phyloP scores from a whole-genome alignment of 2,329 filamentous ascomycete genomes.

The Raffaelea albimanens region DNA sequence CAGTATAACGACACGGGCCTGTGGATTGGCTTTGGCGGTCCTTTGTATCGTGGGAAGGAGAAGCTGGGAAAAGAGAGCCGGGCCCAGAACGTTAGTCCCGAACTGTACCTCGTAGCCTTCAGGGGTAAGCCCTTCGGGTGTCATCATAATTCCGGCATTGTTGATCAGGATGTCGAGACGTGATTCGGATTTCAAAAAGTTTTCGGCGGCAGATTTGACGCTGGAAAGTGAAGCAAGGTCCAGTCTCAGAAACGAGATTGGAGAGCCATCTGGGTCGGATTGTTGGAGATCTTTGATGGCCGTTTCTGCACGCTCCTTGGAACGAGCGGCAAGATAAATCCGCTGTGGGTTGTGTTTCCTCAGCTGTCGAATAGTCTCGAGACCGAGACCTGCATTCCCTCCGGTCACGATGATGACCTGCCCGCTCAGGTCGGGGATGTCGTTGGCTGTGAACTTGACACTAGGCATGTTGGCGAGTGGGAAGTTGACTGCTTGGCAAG shows the following conservation, averaged over 20 bases:
- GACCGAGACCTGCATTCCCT: conserved; percentile 37
- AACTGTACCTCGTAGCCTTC: conserved; percentile 39
- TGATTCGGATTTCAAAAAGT: conserved; percentile 21
- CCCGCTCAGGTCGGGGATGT: conserved; percentile 27
- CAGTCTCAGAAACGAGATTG: conserved; percentile 26
- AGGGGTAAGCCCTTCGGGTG: conserved; percentile 22
- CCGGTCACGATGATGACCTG: conserved; percentile 38
- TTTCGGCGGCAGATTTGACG: conserved; percentile 28
- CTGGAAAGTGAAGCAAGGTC: conserved; percentile 34
- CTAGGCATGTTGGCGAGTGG: background rate
- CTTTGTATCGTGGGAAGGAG: conserved; percentile 17
- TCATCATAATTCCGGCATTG: conserved; percentile 23
- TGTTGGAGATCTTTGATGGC: conserved; percentile 26
- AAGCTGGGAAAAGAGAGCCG: conserved; percentile 30
- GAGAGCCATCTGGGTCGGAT: conserved; percentile 9
- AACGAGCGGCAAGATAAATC: conserved; percentile 23
- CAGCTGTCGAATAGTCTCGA: conserved; percentile 30
- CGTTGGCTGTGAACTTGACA: conserved; percentile 18
- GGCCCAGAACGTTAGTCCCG: conserved; percentile 37
- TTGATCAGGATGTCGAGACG: conserved; percentile 28
- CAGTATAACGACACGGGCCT: background rate
- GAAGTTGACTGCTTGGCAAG: too few species aligned
- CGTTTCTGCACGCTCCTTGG: conserved; percentile 24
- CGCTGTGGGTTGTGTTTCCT: conserved; percentile 24
- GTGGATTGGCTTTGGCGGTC: background rate